A percentile compares a stretch with the other conserved stretches of the same genome.
These are phyloP conservation scores for Coemansia javaensis DNA, from an alignment of 192 early-diverging fungal genomes.

Conservation along the genomic window DNA sequence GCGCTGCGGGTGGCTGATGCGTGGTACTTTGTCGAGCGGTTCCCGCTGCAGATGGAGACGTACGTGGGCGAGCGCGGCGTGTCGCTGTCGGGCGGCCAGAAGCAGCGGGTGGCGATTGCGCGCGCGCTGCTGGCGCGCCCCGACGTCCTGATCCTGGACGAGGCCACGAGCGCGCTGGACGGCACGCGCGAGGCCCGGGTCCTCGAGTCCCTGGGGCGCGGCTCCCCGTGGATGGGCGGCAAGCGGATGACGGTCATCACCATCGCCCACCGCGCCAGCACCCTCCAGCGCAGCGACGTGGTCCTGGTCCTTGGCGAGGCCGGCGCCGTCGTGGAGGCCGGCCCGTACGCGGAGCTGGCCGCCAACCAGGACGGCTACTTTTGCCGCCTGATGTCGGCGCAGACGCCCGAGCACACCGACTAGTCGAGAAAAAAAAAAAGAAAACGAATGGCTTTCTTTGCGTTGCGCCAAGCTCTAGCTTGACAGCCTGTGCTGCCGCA, in stretches of 20 bases:
- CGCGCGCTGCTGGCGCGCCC: slow-evolving; percentile 76
- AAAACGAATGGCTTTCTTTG: neutral
- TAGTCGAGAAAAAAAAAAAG: slow-evolving; percentile 1
- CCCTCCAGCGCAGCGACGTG: slow-evolving; percentile 68
- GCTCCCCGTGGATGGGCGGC: neutral
- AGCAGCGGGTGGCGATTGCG: slow-evolving; percentile 68
- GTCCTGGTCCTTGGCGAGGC: slow-evolving; percentile 60
- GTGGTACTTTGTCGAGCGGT: slow-evolving; percentile 63
- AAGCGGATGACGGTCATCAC: slow-evolving; percentile 65
- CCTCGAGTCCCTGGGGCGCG: slow-evolving; percentile 59
- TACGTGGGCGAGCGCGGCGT: slow-evolving; percentile 82
- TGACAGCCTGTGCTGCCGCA: slow-evolving; percentile 25
- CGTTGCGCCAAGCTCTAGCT: neutral
- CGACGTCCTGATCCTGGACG: slow-evolving; percentile 68
- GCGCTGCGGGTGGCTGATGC: slow-evolving; percentile 47
- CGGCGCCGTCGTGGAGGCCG: slow-evolving; percentile 63
- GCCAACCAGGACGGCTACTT: slow-evolving; percentile 54
- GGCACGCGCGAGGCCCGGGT: slow-evolving; percentile 62
- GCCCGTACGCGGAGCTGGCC: slow-evolving; percentile 63
- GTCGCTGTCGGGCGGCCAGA: slow-evolving; percentile 60
- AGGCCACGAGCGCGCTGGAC: slow-evolving; percentile 74
- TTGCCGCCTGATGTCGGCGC: slow-evolving; percentile 39
- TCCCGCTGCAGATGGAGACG: slow-evolving; percentile 78
- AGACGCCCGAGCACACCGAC: slow-evolving; percentile 27
- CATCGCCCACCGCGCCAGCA: slow-evolving; percentile 72